These are phyloP conservation scores for Candida corydali DNA, from an alignment of 805 yeast species.

Conservation along the genomic window DNA sequence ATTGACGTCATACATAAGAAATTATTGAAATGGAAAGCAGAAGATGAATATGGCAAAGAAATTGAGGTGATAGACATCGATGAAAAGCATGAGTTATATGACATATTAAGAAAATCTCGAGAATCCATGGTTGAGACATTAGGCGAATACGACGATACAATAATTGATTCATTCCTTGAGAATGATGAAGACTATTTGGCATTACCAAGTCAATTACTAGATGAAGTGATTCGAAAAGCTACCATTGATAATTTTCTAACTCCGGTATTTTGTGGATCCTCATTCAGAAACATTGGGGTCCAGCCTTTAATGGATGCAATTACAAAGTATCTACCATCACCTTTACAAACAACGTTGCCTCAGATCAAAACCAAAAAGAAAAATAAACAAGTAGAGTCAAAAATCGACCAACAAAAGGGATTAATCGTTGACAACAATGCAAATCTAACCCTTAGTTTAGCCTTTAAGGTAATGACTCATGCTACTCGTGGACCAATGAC, in stretches of 20 bases:
- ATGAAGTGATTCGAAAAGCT: conserved; percentile 56
- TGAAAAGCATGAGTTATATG: conserved; percentile 32
- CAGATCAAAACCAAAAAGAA: conserved; percentile 35
- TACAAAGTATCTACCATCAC: conserved; percentile 75
- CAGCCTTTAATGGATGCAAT: conserved; percentile 90
- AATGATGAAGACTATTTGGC: conserved; percentile 62
- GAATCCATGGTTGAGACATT: conserved; percentile 80
- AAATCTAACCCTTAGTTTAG: conserved; percentile 71
- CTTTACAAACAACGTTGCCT: conserved; percentile 59
- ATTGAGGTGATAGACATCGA: conserved; percentile 46
- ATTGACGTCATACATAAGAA: conserved; percentile 69
- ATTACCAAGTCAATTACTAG: conserved; percentile 54
- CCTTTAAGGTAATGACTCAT: conserved; percentile 88
- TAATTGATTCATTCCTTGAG: conserved; percentile 76
- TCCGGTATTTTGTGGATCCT: conserved; percentile 91
- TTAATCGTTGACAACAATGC: conserved; percentile 51
- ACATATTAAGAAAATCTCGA: conserved; percentile 54
- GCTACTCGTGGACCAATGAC: conserved; percentile 79
- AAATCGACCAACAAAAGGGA: conserved; percentile 42
- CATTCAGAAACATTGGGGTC: conserved; percentile 89
- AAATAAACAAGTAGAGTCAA: conserved; percentile 6
- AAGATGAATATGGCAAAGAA: conserved; percentile 45
- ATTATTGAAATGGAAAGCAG: conserved; percentile 47
- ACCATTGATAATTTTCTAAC: conserved; percentile 56
- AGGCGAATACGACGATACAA: conserved; percentile 74